Evolutionary conservation across 495 filamentous ascomycete genomes (phyloP), one percentile per base, ranked within the genome.

Genomic region (Lophium mytilinum): DNA sequence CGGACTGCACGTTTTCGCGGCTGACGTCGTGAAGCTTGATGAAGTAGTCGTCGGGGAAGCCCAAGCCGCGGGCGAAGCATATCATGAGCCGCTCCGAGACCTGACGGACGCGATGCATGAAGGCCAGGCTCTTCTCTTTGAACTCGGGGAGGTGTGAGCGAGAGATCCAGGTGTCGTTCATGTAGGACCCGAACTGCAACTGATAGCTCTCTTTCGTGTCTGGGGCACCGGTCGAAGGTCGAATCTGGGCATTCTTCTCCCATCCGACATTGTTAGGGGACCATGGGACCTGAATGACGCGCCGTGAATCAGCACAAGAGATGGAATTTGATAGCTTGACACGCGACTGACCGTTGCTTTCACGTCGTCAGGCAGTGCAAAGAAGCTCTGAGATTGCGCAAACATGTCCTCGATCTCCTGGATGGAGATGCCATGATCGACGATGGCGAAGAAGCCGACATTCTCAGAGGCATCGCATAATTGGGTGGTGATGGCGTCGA

Each of bases 131-230:
- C 0, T 55, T 71, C 0, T 63, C 61, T 41, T 70, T 66, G 63
- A 84, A 84, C 0, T 76, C 78, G 0, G 79, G 75, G 0, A 83
- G 62, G 2, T 66, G 59, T 5, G 56, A 57, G 33, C 80, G 75
- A n/a, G 72, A 63, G 10, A 80, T 71, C 83, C 83, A 86, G 37
- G 68, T 57, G 0, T 65, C 70, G 17, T 67, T 63, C 73, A 80
- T 80, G 54, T 74, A 48, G 18, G 6, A 15, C 12, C 76, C 80
- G 62, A 78, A 82, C 62, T 86, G 81, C 56, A 87, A 66, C 61
- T 83, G 80, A 57, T 83, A 79, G 14, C 73, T 78, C 58, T 86
- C 83, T 62, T 85, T 87, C 52, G 73, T 76, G 63, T 87, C 83
- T 4, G 78, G 73, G 8, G 69, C 58, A 21, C 83, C 83, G 7